A percentile compares a stretch with the other conserved stretches of the same genome.
These are phyloP conservation scores for Cylindrodendrum hubeiense DNA, from an alignment of 2,329 filamentous ascomycete genomes.

Conservation along the genomic window DNA sequence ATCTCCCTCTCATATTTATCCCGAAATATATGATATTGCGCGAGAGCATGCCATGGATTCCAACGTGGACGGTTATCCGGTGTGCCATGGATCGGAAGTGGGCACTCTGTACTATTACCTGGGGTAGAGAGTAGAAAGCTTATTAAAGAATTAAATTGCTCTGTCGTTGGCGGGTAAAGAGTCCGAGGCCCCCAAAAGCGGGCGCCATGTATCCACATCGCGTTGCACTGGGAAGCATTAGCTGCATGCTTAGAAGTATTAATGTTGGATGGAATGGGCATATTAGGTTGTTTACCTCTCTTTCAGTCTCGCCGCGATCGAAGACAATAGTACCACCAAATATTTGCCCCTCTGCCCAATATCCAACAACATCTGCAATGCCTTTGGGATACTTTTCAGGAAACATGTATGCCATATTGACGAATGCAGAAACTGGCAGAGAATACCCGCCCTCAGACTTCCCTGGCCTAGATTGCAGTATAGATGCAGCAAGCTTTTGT, in stretches of 20 bases:
- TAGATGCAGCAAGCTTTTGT: background rate
- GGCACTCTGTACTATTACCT: background rate
- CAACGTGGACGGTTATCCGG: background rate
- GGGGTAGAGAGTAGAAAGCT: background rate
- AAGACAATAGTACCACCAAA: conserved; percentile 47
- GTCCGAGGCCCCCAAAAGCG: background rate
- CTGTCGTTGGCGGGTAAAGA: background rate
- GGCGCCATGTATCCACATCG: conserved; percentile 6
- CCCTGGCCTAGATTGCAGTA: no score
- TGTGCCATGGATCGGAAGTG: conserved; percentile 3
- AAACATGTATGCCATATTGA: background rate
- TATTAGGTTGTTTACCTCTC: conserved; percentile 15
- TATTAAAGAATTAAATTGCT: background rate
- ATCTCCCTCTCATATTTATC: conserved; percentile 75
- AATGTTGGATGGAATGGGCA: background rate
- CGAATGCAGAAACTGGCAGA: conserved; percentile 5
- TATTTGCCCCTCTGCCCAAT: conserved; percentile 46
- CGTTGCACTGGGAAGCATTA: background rate
- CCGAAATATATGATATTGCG: conserved; percentile 70
- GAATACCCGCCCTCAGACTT: no score
- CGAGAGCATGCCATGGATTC: background rate
- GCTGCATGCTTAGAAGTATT: background rate
- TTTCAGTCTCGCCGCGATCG: conserved; percentile 39
- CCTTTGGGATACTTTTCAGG: conserved; percentile 7
- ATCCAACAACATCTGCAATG: conserved; percentile 38